Evolutionary conservation across 805 yeast species (phyloP), one percentile per base, ranked within the genome.

Genomic region (Sugiyamaella valdiviana): DNA sequence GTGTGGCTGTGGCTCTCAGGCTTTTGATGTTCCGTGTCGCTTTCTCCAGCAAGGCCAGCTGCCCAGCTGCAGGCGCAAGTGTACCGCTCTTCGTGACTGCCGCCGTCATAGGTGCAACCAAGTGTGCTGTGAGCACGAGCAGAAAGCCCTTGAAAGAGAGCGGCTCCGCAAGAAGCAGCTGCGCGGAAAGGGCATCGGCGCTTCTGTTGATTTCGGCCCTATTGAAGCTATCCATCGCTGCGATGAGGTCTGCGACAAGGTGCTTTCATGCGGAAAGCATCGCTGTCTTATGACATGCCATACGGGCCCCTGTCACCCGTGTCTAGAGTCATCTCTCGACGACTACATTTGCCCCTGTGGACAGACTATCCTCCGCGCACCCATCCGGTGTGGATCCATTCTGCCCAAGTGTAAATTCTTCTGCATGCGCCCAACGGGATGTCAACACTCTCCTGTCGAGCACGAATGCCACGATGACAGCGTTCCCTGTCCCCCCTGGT

Each of bases 261-360:
- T 75, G 50, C 69, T 84, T 45, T 62, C 77, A 16, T 87, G 96
- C 68, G 82, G 81, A 0, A 74, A 72, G 12, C 96, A 87, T 63
- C 59, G 71, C 36, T 87, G 95, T 63, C 72, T 73, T 40, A 76
- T 80, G 54, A 75, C 80, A 20, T 87, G 95, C 57, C 96, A 87
- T 63, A 68, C 78, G 12, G 96, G 96, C 0, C 76, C 83, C 2
- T 87, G 95, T 65, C 77, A 80, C 2, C 84, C 89, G 10, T 87
- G 96, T 62, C 63, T 85, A 43, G 95, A 86, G 59, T 82, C 91
- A 4, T 75, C 84, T n/a, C 77, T 81, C 37, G 87, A 85, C 16
- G 95, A 87, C 61, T 68, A 85, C 56, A 76, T 79, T 2, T 87
- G 96, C 60, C 75, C 82, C 43, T 87, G 96, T 69, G 95, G 95